Base-by-base conservation (phyloP, 768 basidiomycete genomes). In the Podaxis rugospora region DNA sequence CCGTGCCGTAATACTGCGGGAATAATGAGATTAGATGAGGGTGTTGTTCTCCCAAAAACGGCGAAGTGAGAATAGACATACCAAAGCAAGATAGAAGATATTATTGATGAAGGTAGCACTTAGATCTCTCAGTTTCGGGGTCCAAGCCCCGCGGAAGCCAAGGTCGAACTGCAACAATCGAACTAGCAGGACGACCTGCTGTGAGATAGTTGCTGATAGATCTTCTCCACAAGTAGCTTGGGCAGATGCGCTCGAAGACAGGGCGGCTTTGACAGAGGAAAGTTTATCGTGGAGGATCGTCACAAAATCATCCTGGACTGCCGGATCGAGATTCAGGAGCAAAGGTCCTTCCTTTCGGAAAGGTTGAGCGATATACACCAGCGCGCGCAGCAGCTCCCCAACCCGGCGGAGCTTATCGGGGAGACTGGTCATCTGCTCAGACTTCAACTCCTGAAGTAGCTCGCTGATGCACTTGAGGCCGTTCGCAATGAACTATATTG, bases 101-200 rank as follows among this genome's bases (percentile, higher is more conserved):
- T 73, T 67, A 16, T 66, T 63, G 9, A 75, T 73, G 25, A 91
- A 61, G 16, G 69, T 69, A 18, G 74, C 75, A 36, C 81, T 76
- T 18, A 76, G 67, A 36, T 80, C 80, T 64, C 78, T 85, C 42
- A 78, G 75, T 52, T 72, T 76, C 2, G 75, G 62, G 2, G 83
- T 83, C 87, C 88, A 90, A 4, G 70, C 68, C 16, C 78, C 65
- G 46, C 65, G 79, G 66, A 91, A 88, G 23, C 88, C 85, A 6
- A 92, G 75, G 67, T 84, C 80, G 62, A 92, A 92, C 66, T 93
- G 90, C 23, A 92, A 65, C 14, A 92, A 72, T 1, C 90, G 84
- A 2, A 83, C 80, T 28, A 91, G 71, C 36, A 91, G 78, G 21
- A 88, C 75, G 28, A 83, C 71, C 64, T 69, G 67, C 36, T 59